These are phyloP conservation scores for Blastocystis sp. DNA, from an alignment of 352 stramenopile genomes.

Conservation along the genomic window DNA sequence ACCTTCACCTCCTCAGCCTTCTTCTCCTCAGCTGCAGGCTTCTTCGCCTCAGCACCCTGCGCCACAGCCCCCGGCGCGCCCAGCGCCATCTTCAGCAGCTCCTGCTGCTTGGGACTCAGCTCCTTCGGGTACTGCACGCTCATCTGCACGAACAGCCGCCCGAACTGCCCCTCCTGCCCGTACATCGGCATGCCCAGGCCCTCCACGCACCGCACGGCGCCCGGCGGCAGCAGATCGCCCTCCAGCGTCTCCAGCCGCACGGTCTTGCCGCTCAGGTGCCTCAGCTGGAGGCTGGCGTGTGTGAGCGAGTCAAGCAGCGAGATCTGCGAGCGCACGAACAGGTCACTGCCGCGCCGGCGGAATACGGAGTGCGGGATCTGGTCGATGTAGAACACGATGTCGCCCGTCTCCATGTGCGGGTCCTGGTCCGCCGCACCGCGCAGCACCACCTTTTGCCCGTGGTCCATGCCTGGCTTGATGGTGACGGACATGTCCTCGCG, in stretches of 20 bases:
- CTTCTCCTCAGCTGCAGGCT: slow-evolving; percentile 4
- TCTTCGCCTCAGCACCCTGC: background rate
- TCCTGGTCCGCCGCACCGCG: slow-evolving; percentile 43
- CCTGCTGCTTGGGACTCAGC: slow-evolving; percentile 38
- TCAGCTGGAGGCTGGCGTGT: slow-evolving; percentile 4
- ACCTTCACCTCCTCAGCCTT: background rate
- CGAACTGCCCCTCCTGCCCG: slow-evolving; percentile 38
- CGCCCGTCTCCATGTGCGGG: slow-evolving; percentile 53
- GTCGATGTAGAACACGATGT: slow-evolving; percentile 66
- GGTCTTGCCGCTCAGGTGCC: slow-evolving; percentile 64
- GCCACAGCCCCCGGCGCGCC: background rate
- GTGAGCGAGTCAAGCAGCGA: slow-evolving; percentile 48
- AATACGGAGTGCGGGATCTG: slow-evolving; percentile 59
- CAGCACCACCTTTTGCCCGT: slow-evolving; percentile 64
- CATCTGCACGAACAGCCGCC: slow-evolving; percentile 57
- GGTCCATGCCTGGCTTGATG: slow-evolving; percentile 37
- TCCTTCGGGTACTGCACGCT: slow-evolving; percentile 45
- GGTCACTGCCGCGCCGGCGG: slow-evolving; percentile 39
- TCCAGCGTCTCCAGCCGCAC: slow-evolving; percentile 6
- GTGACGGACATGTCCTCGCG: slow-evolving; percentile 55
- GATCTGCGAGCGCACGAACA: slow-evolving; percentile 49
- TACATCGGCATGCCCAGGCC: slow-evolving; percentile 66
- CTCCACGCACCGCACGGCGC: slow-evolving; percentile 42
- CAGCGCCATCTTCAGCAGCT: slow-evolving; percentile 27
- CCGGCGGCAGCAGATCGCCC: slow-evolving; percentile 44